Evolutionary conservation across 345 rosid genomes (phyloP).

Genomic region (Carallia pectinifolia): DNA sequence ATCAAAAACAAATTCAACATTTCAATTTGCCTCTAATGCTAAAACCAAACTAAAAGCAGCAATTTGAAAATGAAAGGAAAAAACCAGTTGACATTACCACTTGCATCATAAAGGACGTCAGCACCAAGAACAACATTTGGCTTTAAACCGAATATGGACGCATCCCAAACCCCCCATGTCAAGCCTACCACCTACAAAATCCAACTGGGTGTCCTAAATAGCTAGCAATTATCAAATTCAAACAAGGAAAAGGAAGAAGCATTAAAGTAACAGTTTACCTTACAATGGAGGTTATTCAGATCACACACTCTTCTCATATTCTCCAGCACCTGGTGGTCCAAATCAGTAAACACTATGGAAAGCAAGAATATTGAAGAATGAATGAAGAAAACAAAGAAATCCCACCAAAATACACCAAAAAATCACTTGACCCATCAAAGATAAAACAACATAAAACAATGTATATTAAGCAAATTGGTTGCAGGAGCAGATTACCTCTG

Average conservation of each 20-base stretch:
- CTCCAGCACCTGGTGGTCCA: slow-evolving; percentile 62
- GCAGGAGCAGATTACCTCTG: slow-evolving; percentile 43
- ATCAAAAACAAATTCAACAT: slow-evolving; percentile 17
- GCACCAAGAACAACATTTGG: slow-evolving; percentile 81
- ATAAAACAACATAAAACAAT: too few relatives aligned
- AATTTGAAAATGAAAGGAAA: neutral
- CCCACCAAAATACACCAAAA: neutral
- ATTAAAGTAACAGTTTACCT: slow-evolving; percentile 36
- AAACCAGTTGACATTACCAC: slow-evolving; percentile 41
- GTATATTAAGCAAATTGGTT: neutral
- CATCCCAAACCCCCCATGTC: slow-evolving; percentile 91
- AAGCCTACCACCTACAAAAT: slow-evolving; percentile 57
- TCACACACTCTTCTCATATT: slow-evolving; percentile 66
- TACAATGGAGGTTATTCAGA: slow-evolving; percentile 55
- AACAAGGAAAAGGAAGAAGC: neutral
- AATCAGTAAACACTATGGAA: slow-evolving; percentile 1
- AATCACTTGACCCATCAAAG: too few relatives aligned
- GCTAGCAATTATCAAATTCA: neutral
- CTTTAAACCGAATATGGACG: slow-evolving; percentile 46
- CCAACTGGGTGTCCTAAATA: slow-evolving; percentile 11
- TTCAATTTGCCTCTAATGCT: slow-evolving; percentile 8
- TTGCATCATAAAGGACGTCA: slow-evolving; percentile 78
- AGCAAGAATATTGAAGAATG: neutral
- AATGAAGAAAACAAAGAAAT: neutral
- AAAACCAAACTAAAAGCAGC: neutral